Evolutionary conservation across 805 yeast species (phyloP).

Genomic region (Debaryomyces hansenii): DNA sequence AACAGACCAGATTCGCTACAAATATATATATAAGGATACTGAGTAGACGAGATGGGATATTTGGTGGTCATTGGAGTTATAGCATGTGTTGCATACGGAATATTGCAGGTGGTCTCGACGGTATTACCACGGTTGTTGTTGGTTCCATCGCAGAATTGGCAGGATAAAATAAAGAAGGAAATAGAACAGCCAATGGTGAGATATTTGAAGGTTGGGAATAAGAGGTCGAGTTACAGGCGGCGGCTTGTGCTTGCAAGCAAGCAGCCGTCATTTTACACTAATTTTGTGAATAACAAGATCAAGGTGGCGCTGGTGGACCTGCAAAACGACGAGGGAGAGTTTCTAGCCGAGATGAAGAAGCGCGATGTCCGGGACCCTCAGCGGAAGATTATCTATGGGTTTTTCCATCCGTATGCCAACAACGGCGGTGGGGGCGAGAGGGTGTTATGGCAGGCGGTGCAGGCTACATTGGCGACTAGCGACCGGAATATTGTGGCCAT

Average conservation of each 20-base stretch:
- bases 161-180: constrained; percentile 31
- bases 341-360: constrained; percentile 26
- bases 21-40: no score
- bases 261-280: constrained; percentile 39
- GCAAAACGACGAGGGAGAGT: constrained; percentile 17
- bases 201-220: constrained; percentile 34
- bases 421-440: constrained; percentile 99
- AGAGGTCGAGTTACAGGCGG: constrained; percentile 40
- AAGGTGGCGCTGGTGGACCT: constrained; percentile 31
- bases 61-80: no score
- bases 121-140: constrained; percentile 35
- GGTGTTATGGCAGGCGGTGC: constrained; percentile 92
- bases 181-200: constrained; percentile 33
- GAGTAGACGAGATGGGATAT: no score
- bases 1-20: no score
- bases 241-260: constrained; percentile 35
- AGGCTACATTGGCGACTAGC: constrained; percentile 56
- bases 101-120: constrained; percentile 14
- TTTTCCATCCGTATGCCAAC: constrained; percentile 92
- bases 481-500: constrained; percentile 58
- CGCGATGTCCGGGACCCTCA: constrained; percentile 35
- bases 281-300: constrained; percentile 36
- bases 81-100: background rate
- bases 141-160: constrained; percentile 42
- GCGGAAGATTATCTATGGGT: constrained; percentile 64